Percentiles rank a stretch among this genome's conserved stretches.
phyloP scores from a whole-genome alignment of 169 alveolate species.

The Eimeria necatrix region DNA sequence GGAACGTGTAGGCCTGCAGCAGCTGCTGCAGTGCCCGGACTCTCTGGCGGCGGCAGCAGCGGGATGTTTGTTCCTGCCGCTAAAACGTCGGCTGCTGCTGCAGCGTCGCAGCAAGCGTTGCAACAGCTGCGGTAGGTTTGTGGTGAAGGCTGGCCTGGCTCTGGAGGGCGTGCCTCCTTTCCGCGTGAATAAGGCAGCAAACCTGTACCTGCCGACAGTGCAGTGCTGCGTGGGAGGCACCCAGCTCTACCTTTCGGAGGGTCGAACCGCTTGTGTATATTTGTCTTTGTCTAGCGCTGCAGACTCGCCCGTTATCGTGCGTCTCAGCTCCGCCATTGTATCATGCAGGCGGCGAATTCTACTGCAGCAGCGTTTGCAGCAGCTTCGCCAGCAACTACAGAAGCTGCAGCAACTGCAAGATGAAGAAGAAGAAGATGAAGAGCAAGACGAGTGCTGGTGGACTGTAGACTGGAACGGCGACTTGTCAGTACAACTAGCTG shows the following conservation, averaged over 20 bases:
- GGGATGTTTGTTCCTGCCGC: conserved; percentile 31
- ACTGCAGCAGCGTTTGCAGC: background rate
- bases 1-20: conserved; percentile 58
- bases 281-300: conserved; percentile 34
- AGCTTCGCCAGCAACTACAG: background rate
- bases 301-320: conserved; percentile 40
- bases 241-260: background rate
- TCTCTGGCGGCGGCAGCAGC: conserved; percentile 37
- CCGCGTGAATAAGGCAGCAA: conserved; percentile 40
- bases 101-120: conserved; percentile 59
- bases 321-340: background rate
- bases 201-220: conserved; percentile 47
- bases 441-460: background rate
- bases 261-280: background rate
- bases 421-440: background rate
- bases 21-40: conserved; percentile 61
- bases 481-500: conserved; percentile 8
- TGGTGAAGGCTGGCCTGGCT: conserved; percentile 56
- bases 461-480: conserved; percentile 47
- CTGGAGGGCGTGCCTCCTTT: conserved; percentile 65
- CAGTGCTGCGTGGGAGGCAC: background rate
- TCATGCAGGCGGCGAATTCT: background rate
- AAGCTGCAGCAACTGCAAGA: background rate
- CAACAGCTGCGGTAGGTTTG: background rate
- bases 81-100: conserved; percentile 37